Conservation (phyloP, 2,329 filamentous ascomycete species). For the Juglanconis oblonga region DNA sequence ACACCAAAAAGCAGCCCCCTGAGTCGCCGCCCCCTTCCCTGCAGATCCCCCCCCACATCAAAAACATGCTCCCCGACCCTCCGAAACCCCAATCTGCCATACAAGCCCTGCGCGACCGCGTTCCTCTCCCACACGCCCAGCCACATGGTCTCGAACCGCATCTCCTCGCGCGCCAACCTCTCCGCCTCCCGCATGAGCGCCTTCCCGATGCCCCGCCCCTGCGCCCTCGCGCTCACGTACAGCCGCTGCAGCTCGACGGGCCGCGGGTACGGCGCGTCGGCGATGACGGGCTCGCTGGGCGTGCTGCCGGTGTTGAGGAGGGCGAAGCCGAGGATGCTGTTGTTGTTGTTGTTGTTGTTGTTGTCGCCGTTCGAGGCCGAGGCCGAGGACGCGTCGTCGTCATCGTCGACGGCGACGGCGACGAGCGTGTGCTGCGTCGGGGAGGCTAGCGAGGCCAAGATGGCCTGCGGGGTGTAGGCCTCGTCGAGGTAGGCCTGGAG, state of each 20-base stretch:
- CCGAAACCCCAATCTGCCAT: constrained; percentile 38
- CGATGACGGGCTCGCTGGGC: constrained; percentile 30
- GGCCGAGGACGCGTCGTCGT: not conserved
- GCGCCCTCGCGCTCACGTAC: constrained; percentile 34
- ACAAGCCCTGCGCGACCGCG: constrained; percentile 33
- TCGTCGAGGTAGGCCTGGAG: constrained; percentile 35
- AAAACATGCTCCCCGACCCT: constrained; percentile 40
- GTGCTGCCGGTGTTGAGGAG: constrained; percentile 32
- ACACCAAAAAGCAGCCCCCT: no score
- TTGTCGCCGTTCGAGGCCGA: no score
- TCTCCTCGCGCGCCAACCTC: constrained; percentile 30
- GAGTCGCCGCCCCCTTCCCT: constrained; percentile 19
- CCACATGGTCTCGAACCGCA: constrained; percentile 39
- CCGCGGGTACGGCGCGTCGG: constrained; percentile 29
- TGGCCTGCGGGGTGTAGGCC: constrained; percentile 30
- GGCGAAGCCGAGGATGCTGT: constrained; percentile 36
- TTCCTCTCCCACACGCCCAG: constrained; percentile 49
- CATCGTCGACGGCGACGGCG: constrained; percentile 26
- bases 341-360: constrained; percentile 11
- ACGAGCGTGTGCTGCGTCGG: constrained; percentile 26
- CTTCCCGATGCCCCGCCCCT: constrained; percentile 38
- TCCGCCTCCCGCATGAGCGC: constrained; percentile 29
- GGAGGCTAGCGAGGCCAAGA: constrained; percentile 24
- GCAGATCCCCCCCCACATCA: constrained; percentile 35
- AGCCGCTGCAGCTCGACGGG: constrained; percentile 41